Percentiles rank a stretch among this genome's conserved stretches.
These are phyloP conservation scores for Plasmodium knowlesi DNA, from an alignment of 169 alveolate genomes.

Conservation along the genomic window DNA sequence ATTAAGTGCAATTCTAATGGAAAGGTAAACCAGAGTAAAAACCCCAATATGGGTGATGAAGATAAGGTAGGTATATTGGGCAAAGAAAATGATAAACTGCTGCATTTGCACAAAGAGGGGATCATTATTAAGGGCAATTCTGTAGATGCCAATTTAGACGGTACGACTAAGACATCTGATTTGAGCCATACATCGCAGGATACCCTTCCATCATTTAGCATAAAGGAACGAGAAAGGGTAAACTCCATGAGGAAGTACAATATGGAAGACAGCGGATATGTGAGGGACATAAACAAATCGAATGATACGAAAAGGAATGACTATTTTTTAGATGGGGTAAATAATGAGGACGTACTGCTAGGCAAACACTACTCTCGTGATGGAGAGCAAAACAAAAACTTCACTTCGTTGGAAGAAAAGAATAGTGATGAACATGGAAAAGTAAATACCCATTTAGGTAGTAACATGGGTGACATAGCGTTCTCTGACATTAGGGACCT, in stretches of 20 bases:
- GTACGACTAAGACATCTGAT: background rate
- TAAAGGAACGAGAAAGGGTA: background rate
- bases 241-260: background rate
- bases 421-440: slow-evolving; percentile 1
- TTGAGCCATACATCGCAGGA: background rate
- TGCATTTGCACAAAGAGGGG: background rate
- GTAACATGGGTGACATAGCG: background rate
- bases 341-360: background rate
- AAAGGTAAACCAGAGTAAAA: background rate
- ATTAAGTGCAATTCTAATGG: background rate
- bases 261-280: background rate
- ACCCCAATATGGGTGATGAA: background rate
- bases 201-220: background rate
- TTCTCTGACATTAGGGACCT: background rate
- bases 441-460: background rate
- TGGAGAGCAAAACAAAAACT: background rate
- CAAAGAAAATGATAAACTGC: background rate
- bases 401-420: background rate
- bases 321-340: background rate
- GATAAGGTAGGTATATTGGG: background rate
- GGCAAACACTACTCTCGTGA: background rate
- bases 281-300: background rate
- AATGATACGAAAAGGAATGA: background rate
- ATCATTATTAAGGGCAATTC: background rate
- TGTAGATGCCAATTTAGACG: background rate